These are phyloP conservation scores for Kwoniella bestiolae DNA, from an alignment of 768 basidiomycete species.

Conservation along the genomic window DNA sequence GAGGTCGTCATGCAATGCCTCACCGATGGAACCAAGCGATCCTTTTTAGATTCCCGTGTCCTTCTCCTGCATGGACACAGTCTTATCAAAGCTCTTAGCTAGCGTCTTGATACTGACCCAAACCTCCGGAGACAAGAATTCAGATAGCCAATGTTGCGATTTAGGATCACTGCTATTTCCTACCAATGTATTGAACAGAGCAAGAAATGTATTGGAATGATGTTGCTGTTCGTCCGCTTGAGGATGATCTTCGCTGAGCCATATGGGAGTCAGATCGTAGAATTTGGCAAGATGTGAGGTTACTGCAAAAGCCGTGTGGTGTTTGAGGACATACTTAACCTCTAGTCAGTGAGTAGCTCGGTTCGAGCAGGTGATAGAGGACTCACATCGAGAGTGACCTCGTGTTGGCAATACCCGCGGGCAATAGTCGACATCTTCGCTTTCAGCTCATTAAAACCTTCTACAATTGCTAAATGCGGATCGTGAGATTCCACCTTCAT, in stretches of 20 bases:
- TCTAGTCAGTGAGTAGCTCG: too few species aligned
- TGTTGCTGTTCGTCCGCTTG: neutral
- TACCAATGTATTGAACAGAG: neutral
- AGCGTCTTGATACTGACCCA: neutral
- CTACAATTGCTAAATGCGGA: too few species aligned
- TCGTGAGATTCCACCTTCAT: too few species aligned
- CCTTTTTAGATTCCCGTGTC: too few species aligned
- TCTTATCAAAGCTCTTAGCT: neutral
- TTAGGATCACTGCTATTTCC: neutral
- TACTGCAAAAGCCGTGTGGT: neutral
- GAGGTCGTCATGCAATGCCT: too few species aligned
- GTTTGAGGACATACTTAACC: neutral
- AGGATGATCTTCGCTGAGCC: neutral
- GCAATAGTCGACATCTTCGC: neutral
- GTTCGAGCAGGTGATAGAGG: too few species aligned
- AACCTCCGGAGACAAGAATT: neutral
- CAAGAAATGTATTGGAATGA: neutral
- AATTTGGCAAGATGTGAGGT: neutral
- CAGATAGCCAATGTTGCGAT: neutral
- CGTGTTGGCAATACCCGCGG: neutral
- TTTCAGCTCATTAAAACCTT: neutral
- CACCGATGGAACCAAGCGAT: too few species aligned
- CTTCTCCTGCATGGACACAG: too few species aligned
- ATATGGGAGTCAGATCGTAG: neutral
- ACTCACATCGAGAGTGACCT: neutral